Percentiles rank a stretch among this genome's conserved stretches.
Evolutionary conservation across 345 rosid genomes (phyloP).

Genomic region (Theobroma cacao): DNA sequence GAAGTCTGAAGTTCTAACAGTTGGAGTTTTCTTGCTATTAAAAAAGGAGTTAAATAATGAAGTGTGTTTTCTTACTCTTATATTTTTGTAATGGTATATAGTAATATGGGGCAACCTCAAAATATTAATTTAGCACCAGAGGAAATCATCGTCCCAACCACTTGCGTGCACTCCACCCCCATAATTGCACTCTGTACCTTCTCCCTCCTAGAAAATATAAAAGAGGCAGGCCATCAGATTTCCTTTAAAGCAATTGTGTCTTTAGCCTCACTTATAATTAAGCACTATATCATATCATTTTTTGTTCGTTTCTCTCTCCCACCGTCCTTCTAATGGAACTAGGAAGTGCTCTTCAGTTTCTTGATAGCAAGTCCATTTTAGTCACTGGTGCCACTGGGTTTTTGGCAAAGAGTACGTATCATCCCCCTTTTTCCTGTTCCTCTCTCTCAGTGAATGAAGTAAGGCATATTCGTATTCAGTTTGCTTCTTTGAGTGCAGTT

Average conservation of each 20-base stretch:
- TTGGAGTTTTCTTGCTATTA: background rate
- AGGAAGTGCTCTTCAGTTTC: constrained; percentile 50
- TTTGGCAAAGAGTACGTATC: constrained; percentile 52
- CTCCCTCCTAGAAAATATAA: background rate
- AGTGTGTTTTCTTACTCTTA: background rate
- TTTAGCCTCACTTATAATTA: background rate
- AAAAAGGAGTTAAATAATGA: background rate
- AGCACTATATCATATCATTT: background rate
- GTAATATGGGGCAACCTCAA: background rate
- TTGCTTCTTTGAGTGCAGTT: constrained; percentile 34
- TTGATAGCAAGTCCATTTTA: constrained; percentile 51
- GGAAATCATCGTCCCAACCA: background rate
- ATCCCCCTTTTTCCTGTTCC: background rate
- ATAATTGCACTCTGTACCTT: background rate
- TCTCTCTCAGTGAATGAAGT: background rate
- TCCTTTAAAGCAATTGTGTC: background rate
- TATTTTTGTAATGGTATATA: background rate
- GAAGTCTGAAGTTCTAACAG: background rate
- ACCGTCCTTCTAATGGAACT: constrained; percentile 42
- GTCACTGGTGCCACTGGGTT: constrained; percentile 68
- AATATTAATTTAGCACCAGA: background rate
- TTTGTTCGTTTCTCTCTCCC: background rate
- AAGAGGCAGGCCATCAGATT: background rate
- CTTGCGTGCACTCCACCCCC: constrained; percentile 31
- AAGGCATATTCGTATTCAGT: background rate